Evolutionary conservation across 768 basidiomycete species (phyloP).

Genomic region (Russula foetens): DNA sequence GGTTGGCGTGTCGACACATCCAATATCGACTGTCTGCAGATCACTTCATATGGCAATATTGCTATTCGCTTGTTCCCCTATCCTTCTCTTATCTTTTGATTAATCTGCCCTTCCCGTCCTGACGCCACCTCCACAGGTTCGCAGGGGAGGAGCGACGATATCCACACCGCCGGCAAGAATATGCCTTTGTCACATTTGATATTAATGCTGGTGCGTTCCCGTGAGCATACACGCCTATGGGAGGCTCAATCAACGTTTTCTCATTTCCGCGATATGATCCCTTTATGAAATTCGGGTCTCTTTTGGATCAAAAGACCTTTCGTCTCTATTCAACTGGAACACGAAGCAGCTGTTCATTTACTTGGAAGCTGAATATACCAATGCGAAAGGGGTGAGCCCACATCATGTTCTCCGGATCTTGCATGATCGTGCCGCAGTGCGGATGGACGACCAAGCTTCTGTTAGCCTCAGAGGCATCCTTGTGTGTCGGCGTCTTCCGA

Average conservation of each 20-base stretch:
- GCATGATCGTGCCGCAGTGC: neutral
- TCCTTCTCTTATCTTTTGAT: neutral
- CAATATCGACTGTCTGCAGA: too few relatives aligned
- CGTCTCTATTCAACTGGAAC: slow-evolving; percentile 88
- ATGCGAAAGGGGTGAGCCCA: slow-evolving; percentile 56
- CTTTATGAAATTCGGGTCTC: neutral
- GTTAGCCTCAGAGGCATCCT: neutral
- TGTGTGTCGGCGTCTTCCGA: too few relatives aligned
- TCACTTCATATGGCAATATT: neutral
- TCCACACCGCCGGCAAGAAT: slow-evolving; percentile 57
- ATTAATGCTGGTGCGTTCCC: slow-evolving; percentile 58
- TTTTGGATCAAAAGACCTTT: slow-evolving; percentile 49
- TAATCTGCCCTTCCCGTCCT: neutral
- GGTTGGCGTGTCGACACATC: neutral
- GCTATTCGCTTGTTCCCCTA: neutral
- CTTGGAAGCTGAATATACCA: slow-evolving; percentile 77
- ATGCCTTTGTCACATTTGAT: slow-evolving; percentile 76
- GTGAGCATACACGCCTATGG: neutral
- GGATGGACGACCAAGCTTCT: neutral
- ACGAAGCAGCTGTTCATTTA: slow-evolving; percentile 93
- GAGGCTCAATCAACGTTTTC: neutral
- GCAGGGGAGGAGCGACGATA: slow-evolving; percentile 34
- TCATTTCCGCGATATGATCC: neutral
- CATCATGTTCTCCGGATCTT: neutral
- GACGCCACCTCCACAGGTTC: slow-evolving; percentile 12